These are phyloP conservation scores for Lindgomyces ingoldianus DNA, from an alignment of 495 filamentous ascomycete genomes.

Conservation along the genomic window DNA sequence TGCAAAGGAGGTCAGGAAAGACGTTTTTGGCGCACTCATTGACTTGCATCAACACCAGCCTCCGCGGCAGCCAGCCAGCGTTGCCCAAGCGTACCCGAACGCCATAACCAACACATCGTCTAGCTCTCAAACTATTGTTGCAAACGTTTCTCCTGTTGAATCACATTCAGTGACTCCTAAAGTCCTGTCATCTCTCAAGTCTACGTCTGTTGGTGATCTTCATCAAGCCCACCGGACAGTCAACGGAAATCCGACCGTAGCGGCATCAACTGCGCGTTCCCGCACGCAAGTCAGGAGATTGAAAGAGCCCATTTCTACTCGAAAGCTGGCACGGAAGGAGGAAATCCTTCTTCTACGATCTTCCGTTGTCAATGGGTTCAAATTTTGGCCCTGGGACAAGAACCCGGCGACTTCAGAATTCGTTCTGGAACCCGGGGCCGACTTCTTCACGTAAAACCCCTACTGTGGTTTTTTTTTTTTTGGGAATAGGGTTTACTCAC, in stretches of 20 bases:
- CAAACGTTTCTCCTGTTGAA: neutral
- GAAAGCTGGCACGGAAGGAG: constrained; percentile 68
- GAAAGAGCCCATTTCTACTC: constrained; percentile 55
- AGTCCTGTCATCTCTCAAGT: neutral
- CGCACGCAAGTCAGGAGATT: constrained; percentile 17
- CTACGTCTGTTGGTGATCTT: too few species aligned
- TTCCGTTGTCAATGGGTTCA: constrained; percentile 74
- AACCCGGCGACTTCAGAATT: constrained; percentile 61
- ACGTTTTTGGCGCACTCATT: neutral
- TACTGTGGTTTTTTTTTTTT: constrained; percentile 14
- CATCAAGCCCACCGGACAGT: neutral
- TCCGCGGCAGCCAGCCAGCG: neutral
- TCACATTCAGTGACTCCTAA: neutral
- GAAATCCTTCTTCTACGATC: constrained; percentile 74
- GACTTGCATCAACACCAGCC: neutral
- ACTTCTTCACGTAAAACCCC: constrained; percentile 61
- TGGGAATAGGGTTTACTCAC: constrained; percentile 5
- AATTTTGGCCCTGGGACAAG: constrained; percentile 78
- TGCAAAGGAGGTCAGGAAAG: neutral
- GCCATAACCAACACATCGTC: neutral
- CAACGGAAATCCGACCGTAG: neutral
- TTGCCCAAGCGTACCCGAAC: neutral
- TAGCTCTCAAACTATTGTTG: neutral
- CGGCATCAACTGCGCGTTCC: neutral
- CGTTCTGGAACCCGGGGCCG: constrained; percentile 42